These are phyloP conservation scores for Endocarpon pusillum DNA, from an alignment of 495 filamentous ascomycete genomes.

Conservation along the genomic window DNA sequence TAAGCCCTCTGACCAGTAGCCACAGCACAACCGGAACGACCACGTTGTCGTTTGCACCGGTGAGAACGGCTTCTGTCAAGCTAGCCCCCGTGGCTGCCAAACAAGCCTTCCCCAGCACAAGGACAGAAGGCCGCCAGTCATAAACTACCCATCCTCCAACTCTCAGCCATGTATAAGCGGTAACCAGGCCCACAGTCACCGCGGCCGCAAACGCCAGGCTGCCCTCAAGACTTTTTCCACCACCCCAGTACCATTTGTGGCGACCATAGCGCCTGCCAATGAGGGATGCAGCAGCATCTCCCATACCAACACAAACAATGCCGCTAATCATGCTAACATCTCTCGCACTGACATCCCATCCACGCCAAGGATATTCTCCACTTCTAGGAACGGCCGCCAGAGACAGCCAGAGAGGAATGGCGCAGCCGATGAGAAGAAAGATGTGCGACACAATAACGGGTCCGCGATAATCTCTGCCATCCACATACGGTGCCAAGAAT, in stretches of 20 bases:
- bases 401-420: constrained; percentile 84
- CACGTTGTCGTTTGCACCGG: constrained; percentile 97
- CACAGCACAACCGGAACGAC: constrained; percentile 90
- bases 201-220: constrained; percentile 70
- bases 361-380: constrained; percentile 34
- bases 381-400: constrained; percentile 44
- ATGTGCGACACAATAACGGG: constrained; percentile 93
- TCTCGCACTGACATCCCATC: constrained; percentile 53
- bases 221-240: constrained; percentile 88
- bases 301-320: constrained; percentile 85
- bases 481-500: constrained; percentile 86
- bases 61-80: constrained; percentile 85
- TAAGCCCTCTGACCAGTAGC: constrained; percentile 67
- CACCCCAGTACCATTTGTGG: constrained; percentile 90
- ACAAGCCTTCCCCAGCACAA: constrained; percentile 34
- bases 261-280: constrained; percentile 76
- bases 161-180: constrained; percentile 58
- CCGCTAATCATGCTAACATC: constrained; percentile 81
- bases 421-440: constrained; percentile 90
- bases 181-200: constrained; percentile 53
- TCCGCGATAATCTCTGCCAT: constrained; percentile 80
- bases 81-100: constrained; percentile 66
- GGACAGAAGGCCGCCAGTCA: constrained; percentile 4
- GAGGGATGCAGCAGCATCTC: constrained; percentile 86
- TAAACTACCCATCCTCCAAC: constrained; percentile 49